Base-by-base conservation (phyloP, 306 rosid genomes). In the Cucurbita argyrosperma region DNA sequence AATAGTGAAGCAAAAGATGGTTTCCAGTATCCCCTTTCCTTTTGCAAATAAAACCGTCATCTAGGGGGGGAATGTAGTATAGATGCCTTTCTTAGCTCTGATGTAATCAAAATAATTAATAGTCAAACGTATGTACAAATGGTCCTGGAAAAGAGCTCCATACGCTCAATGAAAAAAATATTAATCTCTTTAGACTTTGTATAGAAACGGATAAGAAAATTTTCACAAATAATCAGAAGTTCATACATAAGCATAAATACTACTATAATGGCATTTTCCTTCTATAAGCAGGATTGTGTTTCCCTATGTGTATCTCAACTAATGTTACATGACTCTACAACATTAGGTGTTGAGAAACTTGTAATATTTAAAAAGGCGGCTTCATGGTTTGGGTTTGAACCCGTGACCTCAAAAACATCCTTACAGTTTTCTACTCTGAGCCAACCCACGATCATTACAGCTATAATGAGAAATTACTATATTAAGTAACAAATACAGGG, bases 401-500 rank as follows among this genome's bases (percentile, higher is more conserved):
- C 49, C 7, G 9, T 63, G 69, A 63, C 69, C 26, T 3, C 49
- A 16, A 39, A 63, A 39, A 39, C 46, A 63, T 8, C 26, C 15
- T 8, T 4, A 15, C 14, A 38, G 12, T 16, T 39, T 40, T 64
- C 30, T 47, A 9, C 7, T 40, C 19, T 63, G 39, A 38, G 51
- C 7, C n/a, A 61, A 14, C 10, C 0, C 21, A 61, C 3, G 67
- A 61, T 57, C 16, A 1, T 57, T 57, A 10, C 39, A 13, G 37
- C 66, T 30, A 30, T 37, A 62, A 7, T 62, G 49, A 19, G 35
- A 23, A 43, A 45, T 11, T 11, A 21, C 15, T 13, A 68, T 23
- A 13, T 67, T 13, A 47, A 76, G 43, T 69, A 56, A 60, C 47
- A 74, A 59, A 57, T n/a, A 56, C 52, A 78, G 64, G 64, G 72